These are phyloP conservation scores for Clarireedia homoeocarpa DNA, from an alignment of 2,329 filamentous ascomycete species.

Conservation along the genomic window DNA sequence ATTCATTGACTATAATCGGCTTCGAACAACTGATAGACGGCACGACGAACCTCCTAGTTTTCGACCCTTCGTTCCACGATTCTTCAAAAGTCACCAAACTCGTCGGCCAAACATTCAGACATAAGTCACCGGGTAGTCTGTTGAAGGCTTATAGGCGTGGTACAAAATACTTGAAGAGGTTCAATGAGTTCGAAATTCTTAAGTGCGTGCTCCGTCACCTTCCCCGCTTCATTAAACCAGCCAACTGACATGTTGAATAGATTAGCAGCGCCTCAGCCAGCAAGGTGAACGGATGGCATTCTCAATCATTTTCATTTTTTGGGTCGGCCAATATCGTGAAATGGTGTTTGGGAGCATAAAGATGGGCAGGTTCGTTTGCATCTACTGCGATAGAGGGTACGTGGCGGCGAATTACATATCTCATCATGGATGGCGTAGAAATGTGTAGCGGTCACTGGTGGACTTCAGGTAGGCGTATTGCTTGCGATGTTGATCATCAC, in stretches of 20 bases:
- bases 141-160: conserved; percentile 70
- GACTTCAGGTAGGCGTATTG: too few relatives aligned
- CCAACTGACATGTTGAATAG: background rate
- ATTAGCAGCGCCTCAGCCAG: background rate
- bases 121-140: conserved; percentile 42
- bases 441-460: too few relatives aligned
- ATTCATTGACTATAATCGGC: conserved; percentile 86
- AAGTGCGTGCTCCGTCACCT: conserved; percentile 34
- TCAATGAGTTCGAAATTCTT: conserved; percentile 72
- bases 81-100: conserved; percentile 54
- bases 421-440: background rate
- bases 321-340: background rate
- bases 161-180: conserved; percentile 57
- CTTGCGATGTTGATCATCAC: too few relatives aligned
- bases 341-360: background rate
- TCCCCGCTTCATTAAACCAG: background rate
- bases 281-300: background rate
- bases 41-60: conserved; percentile 65
- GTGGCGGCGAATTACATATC: too few relatives aligned
- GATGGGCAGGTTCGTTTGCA: background rate
- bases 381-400: background rate
- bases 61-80: conserved; percentile 78
- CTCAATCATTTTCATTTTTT: background rate
- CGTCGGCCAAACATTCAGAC: conserved; percentile 39
- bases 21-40: conserved; percentile 64